Base-by-base conservation (phyloP, 202 grass and related monocot genomes). In the Tripidium arundinaceum region DNA sequence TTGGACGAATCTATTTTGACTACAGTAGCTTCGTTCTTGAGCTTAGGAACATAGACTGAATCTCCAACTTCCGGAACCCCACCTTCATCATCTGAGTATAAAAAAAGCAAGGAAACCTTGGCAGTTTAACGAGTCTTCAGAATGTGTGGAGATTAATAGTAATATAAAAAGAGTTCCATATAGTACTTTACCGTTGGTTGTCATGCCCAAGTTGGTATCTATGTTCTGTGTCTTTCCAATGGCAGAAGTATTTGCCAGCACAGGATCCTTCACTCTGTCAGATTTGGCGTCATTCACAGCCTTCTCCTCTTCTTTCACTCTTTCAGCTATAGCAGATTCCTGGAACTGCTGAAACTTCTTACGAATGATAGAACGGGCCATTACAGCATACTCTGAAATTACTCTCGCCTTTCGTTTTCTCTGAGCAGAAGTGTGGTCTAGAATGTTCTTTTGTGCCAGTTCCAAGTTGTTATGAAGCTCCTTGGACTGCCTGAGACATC, bases 301-400 rank as follows among this genome's bases (percentile, higher is more conserved):
- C 16, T 65, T 75, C 29, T 59, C 83, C 75, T 76, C 66, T 81
- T 86, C 74, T 43, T 78, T 49, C 19, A 65, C 58, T 78, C 65
- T 84, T 87, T 89, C 80, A 66, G 83, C 57, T 54, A 88, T 80
- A 37, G 89, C 79, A 66, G 82, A 84, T 82, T 94, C 88, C 58
- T 82, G 86, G 26, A 76, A 72, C 74, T 91, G 77, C 26, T 87
- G 88, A 83, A 87, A 77, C 74, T 86, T 94, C 39, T 79, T 88
- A 29, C 81, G 91, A 62, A 94, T 85, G 60, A 89, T 78, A 40
- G 88, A 87, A 75, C 83, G 88, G 54, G 91, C 91, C 78, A 84
- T 81, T 68, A 88, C 83, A 18, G 83, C 86, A 69, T 74, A 86
- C 55, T 94, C 91, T 6, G 72, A 89, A 47, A 94, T 40, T 82